Conservation (phyloP, 192 early-diverging fungal species). For the Mortierella antarctica region DNA sequence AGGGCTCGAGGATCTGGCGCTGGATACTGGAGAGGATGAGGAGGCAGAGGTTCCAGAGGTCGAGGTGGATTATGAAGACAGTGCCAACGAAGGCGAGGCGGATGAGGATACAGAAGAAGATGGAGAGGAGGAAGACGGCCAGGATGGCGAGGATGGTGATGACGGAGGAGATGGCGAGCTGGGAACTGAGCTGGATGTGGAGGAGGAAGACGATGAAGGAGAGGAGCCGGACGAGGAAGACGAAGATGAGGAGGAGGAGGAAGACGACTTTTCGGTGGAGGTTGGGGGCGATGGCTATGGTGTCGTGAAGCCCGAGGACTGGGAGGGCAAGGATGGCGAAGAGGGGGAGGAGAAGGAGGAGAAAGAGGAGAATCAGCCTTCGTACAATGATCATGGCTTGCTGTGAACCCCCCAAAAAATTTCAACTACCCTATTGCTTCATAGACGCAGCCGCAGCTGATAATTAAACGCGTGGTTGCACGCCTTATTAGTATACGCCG, state of each 20-base stretch:
- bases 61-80: conserved; percentile 42
- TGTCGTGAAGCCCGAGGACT: not conserved
- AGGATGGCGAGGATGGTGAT: not conserved
- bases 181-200: not conserved
- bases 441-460: too few species aligned
- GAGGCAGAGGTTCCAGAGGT: conserved; percentile 24
- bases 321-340: not conserved
- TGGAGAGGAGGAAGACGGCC: not conserved
- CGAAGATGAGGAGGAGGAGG: not conserved
- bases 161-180: conserved; percentile 2
- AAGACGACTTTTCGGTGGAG: not conserved
- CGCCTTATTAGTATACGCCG: too few species aligned
- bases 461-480: too few species aligned
- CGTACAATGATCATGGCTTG: too few species aligned
- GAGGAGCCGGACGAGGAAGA: conserved; percentile 8
- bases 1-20: not conserved
- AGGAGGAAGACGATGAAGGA: conserved; percentile 10
- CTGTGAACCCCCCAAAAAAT: too few species aligned
- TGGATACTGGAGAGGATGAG: not conserved
- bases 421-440: too few species aligned
- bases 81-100: not conserved
- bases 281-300: not conserved
- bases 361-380: not conserved
- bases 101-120: conserved; percentile 2
- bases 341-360: not conserved